Percentiles rank a stretch among this genome's conserved stretches.
phyloP scores from a whole-genome alignment of 1,284 basidiomycete species.

The Ustilago vetiveriae region DNA sequence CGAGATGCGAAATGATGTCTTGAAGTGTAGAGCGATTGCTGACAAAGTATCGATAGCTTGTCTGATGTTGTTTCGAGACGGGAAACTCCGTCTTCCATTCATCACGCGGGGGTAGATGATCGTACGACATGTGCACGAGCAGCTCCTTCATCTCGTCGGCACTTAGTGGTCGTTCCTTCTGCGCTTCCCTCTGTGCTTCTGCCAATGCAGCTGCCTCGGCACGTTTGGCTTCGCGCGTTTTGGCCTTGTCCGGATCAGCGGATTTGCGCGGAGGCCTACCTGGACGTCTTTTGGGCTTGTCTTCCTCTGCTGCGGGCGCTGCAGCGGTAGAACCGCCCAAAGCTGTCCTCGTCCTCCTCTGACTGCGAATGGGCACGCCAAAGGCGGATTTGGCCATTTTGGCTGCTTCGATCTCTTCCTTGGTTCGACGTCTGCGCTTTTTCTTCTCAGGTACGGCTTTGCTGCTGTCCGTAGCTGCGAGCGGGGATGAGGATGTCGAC shows the following conservation, averaged over 20 bases:
- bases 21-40: conserved; percentile 47
- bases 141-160: conserved; percentile 13
- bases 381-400: conserved; percentile 14
- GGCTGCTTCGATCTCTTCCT: conserved; percentile 18
- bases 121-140: conserved; percentile 23
- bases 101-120: conserved; percentile 45
- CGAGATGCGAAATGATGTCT: conserved; percentile 41
- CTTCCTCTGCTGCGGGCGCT: background rate
- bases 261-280: conserved; percentile 5
- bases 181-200: background rate
- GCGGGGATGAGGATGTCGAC: background rate
- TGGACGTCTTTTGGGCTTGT: background rate
- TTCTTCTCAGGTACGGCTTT: conserved; percentile 4
- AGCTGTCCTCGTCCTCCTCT: conserved; percentile 12
- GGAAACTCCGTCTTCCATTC: conserved; percentile 48
- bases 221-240: conserved; percentile 2
- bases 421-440: conserved; percentile 16
- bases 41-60: conserved; percentile 57
- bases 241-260: background rate
- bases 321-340: conserved; percentile 1
- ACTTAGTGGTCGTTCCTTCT: conserved; percentile 1
- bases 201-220: background rate
- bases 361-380: conserved; percentile 18
- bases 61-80: conserved; percentile 17
- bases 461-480: background rate